Base-by-base conservation (phyloP, 129 eudicot species). In the Solidago caesia region DNA sequence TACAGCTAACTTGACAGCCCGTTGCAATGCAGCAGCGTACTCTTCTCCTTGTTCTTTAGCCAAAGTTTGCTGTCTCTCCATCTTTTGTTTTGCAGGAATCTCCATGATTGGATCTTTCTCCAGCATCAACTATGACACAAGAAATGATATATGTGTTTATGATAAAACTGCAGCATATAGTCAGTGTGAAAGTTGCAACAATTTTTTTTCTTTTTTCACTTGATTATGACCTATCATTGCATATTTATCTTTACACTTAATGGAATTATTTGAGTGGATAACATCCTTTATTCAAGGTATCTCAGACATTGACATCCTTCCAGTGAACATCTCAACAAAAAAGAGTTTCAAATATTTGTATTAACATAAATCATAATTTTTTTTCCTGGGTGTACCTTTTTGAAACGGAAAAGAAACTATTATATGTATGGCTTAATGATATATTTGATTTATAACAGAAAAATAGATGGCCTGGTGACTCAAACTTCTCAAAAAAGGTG, bases 41-140 rank as follows among this genome's bases (percentile, higher is more conserved):
- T 90, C 91, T 71, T 90, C 88, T 6, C 79, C 77, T 41, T 90
- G 96, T 72, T 90, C 98, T 80, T 75, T 86, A 11, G 81, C 91
- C 49, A 94, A 10, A 12, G 86, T 81, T 72, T 88, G 68, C 66
- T 88, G 96, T 64, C 97, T 52, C 80, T 94, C 96, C 97, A 94
- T 91, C 77, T 80, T 94, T 73, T 94, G 97, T 55, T 85, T 67
- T 77, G 84, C 48, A 42, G 99, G 99, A 41, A 91, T 85, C 75
- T 88, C 91, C 77, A 72, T 80, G 5, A 80, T 77, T 6, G 81
- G 84, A 72, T 93, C 91, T 70, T 86, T 75, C 79, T 93, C 96
- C 75, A 75, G 74, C 96, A 88, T 91, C 80, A 93, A 75, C 98
- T 93, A 68, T 44, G 42, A 48, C 39, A 12, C 64, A 67, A 73